These are phyloP conservation scores for Solanum chilense DNA, from an alignment of 257 asterid species.

Conservation along the genomic window DNA sequence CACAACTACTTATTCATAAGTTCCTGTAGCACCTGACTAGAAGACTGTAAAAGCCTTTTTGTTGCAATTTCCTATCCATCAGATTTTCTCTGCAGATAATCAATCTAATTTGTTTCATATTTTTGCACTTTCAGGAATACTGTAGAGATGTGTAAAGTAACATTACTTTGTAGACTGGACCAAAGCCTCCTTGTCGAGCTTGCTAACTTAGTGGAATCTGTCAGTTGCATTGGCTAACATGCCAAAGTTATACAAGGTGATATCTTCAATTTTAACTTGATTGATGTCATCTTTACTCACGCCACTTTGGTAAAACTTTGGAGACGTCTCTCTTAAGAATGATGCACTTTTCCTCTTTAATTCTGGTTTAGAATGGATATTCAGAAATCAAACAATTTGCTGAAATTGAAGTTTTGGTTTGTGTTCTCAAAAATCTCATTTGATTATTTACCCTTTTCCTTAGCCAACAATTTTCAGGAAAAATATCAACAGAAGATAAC, in stretches of 20 bases:
- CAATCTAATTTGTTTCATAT: not conserved
- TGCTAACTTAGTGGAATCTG: slow-evolving; percentile 19
- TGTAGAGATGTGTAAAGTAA: not conserved
- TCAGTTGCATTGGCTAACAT: slow-evolving; percentile 33
- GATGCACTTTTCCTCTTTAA: not conserved
- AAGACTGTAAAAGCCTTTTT: slow-evolving; percentile 34
- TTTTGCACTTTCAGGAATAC: not conserved
- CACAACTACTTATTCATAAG: slow-evolving; percentile 41
- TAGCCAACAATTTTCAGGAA: slow-evolving; percentile 23
- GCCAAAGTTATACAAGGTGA: slow-evolving; percentile 26
- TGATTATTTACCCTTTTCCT: slow-evolving; percentile 26
- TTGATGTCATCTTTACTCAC: slow-evolving; percentile 8
- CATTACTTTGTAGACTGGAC: slow-evolving; percentile 54
- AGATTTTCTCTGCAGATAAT: slow-evolving; percentile 12
- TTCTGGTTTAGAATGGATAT: slow-evolving; percentile 13
- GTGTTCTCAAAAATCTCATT: not conserved
- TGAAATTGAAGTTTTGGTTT: not conserved
- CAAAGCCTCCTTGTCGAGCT: slow-evolving; percentile 64
- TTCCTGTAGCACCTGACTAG: slow-evolving; percentile 37
- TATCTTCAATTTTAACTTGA: slow-evolving; percentile 20
- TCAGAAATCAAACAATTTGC: not conserved
- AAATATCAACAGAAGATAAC: slow-evolving; percentile 8
- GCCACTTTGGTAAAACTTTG: slow-evolving; percentile 3
- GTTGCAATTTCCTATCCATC: slow-evolving; percentile 41
- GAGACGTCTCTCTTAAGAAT: not conserved